Evolutionary conservation across 2,329 filamentous ascomycete genomes (phyloP).

Genomic region (Lachnellula suecica): DNA sequence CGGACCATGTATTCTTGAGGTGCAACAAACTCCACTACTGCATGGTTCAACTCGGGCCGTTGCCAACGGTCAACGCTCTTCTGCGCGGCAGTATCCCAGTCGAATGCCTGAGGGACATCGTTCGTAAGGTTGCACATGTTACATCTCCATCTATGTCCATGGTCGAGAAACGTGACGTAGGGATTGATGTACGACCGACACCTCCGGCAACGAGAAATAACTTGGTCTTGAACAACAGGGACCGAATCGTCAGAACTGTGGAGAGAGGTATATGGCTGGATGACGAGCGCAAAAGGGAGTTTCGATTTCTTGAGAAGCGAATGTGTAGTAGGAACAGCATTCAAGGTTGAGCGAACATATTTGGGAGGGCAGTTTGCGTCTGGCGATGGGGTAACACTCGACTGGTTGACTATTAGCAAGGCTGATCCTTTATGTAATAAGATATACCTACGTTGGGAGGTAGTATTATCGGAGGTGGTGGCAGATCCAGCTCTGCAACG

Average conservation of each 20-base stretch:
- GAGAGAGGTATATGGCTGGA: conserved; percentile 90
- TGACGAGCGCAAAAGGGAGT: conserved; percentile 90
- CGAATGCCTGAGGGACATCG: conserved; percentile 97
- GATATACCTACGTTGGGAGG: conserved; percentile 77
- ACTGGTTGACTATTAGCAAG: conserved; percentile 53
- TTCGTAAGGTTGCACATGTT: conserved; percentile 99
- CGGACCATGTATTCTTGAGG: conserved; percentile 99
- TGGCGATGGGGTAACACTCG: conserved; percentile 87
- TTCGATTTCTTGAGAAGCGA: conserved; percentile 95
- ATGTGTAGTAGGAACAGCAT: conserved; percentile 88
- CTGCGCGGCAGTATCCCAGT: conserved; percentile 93
- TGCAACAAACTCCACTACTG: conserved; percentile 96
- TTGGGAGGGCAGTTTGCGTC: conserved; percentile 89
- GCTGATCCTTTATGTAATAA: background rate
- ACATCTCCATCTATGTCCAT: conserved; percentile 96
- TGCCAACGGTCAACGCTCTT: conserved; percentile 92
- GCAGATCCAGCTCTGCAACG: conserved; percentile 85
- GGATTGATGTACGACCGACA: conserved; percentile 98
- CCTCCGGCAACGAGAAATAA: conserved; percentile 93
- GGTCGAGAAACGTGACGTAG: conserved; percentile 93
- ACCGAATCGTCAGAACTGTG: conserved; percentile 91
- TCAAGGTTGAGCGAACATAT: conserved; percentile 93
- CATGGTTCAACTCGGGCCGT: conserved; percentile 87
- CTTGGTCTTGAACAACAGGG: conserved; percentile 91
- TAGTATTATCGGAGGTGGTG: conserved; percentile 86